phyloP scores from a whole-genome alignment of 352 stramenopile species.

The Phytophthora pini region DNA sequence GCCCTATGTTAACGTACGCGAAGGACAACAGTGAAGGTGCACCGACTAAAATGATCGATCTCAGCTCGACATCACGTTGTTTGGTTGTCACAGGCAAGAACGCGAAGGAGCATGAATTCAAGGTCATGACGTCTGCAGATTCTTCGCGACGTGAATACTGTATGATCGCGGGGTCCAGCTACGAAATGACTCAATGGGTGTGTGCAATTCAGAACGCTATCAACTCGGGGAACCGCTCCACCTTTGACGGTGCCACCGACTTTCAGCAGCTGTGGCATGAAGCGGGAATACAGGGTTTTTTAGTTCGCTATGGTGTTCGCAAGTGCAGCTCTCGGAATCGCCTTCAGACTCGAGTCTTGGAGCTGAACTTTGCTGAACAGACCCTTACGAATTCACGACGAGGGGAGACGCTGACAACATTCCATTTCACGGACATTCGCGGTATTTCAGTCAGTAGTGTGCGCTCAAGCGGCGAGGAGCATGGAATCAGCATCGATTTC shows the following conservation, averaged over 20 bases:
- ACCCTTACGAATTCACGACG: constrained; percentile 82
- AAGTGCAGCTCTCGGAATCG: constrained; percentile 83
- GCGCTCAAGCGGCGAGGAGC: constrained; percentile 57
- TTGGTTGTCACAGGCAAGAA: constrained; percentile 60
- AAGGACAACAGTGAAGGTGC: constrained; percentile 65
- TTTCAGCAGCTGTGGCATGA: constrained; percentile 85
- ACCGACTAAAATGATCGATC: constrained; percentile 70
- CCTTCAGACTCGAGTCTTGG: constrained; percentile 83
- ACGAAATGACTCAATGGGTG: constrained; percentile 87
- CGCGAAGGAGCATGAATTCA: constrained; percentile 77
- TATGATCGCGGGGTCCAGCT: constrained; percentile 68
- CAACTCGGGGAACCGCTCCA: constrained; percentile 77
- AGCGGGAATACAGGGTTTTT: constrained; percentile 78
- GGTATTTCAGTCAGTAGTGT: constrained; percentile 50
- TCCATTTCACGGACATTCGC: constrained; percentile 77
- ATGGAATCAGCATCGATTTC: constrained; percentile 77
- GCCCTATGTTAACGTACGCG: constrained; percentile 79
- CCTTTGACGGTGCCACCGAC: constrained; percentile 72
- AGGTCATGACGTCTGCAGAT: constrained; percentile 79
- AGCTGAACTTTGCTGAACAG: constrained; percentile 89
- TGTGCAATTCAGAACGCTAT: constrained; percentile 84
- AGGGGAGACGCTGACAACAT: constrained; percentile 77
- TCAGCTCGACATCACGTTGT: constrained; percentile 82
- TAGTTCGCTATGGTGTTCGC: constrained; percentile 84
- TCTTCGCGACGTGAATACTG: constrained; percentile 68